Evolutionary conservation across 2,329 filamentous ascomycete species (phyloP).

Genomic region (Aspergillus nomiae): DNA sequence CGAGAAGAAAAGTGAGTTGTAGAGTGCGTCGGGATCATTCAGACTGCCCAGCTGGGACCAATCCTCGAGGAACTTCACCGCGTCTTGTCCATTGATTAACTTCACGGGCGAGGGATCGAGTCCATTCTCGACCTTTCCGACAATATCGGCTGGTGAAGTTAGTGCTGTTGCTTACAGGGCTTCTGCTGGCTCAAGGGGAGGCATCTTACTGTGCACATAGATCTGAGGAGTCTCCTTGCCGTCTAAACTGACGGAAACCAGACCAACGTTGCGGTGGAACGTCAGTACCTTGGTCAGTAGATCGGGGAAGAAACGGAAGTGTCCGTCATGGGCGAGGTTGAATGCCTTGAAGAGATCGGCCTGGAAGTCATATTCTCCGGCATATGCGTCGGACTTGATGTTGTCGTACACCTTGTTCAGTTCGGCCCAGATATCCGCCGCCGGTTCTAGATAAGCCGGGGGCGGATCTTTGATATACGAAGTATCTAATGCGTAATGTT

Average conservation of each 20-base stretch:
- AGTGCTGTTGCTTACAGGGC: not conserved
- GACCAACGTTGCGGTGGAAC: not conserved
- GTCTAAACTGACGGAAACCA: not conserved
- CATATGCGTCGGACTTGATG: not conserved
- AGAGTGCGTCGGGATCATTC: not conserved
- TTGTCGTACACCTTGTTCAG: not conserved
- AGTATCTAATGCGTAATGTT: not conserved
- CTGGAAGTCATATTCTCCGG: not conserved
- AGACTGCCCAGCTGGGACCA: not conserved
- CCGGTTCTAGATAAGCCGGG: not conserved
- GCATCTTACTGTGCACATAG: not conserved
- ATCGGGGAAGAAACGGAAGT: not conserved
- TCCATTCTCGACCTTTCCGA: not conserved
- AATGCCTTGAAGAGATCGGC: not conserved
- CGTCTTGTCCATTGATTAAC: not conserved
- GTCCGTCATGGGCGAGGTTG: not conserved
- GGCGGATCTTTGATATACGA: not conserved
- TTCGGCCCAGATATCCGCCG: slow-evolving; percentile 1
- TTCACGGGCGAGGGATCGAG: not conserved
- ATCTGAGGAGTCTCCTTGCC: not conserved
- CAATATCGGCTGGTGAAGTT: not conserved
- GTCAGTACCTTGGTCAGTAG: not conserved
- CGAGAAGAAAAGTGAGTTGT: slow-evolving; percentile 4
- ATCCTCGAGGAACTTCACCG: not conserved
- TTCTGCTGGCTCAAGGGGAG: rapidly evolving